A percentile compares a stretch with the other conserved stretches of the same genome.
Evolutionary conservation across 2,329 filamentous ascomycete species (phyloP).

Genomic region (Colletotrichum sp.): DNA sequence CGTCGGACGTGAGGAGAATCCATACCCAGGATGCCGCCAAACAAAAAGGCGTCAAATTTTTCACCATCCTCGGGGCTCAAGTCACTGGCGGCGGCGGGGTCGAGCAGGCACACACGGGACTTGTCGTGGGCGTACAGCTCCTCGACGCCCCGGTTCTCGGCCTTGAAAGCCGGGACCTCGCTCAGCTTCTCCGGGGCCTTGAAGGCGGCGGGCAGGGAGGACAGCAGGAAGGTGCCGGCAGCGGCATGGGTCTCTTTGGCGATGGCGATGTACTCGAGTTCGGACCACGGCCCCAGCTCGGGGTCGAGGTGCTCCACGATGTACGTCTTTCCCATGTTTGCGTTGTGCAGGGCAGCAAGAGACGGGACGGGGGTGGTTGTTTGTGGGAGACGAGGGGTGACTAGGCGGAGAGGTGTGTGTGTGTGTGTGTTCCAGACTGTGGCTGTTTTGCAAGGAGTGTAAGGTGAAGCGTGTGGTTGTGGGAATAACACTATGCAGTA

Average conservation of each 20-base stretch:
- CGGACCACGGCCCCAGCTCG: slow-evolving; percentile 92
- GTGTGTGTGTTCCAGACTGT: not conserved
- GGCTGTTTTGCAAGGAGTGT: not conserved
- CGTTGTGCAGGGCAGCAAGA: not conserved
- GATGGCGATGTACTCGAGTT: slow-evolving; percentile 90
- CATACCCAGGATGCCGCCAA: slow-evolving; percentile 92
- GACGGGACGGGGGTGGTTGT: not conserved
- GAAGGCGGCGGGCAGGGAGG: slow-evolving; percentile 76
- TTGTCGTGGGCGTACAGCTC: slow-evolving; percentile 78
- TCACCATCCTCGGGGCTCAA: slow-evolving; percentile 83
- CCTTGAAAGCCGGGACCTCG: slow-evolving; percentile 65
- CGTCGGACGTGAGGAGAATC: slow-evolving; percentile 11
- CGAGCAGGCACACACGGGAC: slow-evolving; percentile 83
- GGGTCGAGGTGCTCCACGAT: slow-evolving; percentile 97
- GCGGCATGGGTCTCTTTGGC: slow-evolving; percentile 76
- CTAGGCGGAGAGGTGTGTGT: not conserved
- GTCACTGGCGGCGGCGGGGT: slow-evolving; percentile 83
- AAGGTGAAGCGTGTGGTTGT: not conserved
- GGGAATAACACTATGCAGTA: not conserved
- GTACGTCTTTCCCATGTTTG: slow-evolving; percentile 68
- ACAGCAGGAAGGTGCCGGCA: slow-evolving; percentile 77
- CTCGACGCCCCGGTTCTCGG: slow-evolving; percentile 82
- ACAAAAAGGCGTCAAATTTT: slow-evolving; percentile 88
- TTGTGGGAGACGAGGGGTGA: not conserved
- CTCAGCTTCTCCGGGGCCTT: slow-evolving; percentile 65